Base-by-base conservation (phyloP, 2,329 filamentous ascomycete genomes). In the Exutisphaerella laricina region DNA sequence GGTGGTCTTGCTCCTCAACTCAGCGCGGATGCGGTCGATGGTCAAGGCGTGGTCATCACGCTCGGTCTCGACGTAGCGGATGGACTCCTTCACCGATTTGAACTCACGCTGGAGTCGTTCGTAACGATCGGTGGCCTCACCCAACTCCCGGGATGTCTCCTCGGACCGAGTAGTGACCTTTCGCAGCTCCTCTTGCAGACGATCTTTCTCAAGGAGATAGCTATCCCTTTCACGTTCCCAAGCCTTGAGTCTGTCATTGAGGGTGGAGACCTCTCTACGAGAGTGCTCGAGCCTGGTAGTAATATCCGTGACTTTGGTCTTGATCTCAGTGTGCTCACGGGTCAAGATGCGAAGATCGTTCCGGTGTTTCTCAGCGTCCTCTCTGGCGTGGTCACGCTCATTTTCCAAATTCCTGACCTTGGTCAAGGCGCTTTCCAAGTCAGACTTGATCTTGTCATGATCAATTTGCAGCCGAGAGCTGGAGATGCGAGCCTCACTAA, bases 281-380 rank as follows among this genome's bases (percentile, higher is more conserved):
- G 52, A 45, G 8, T 43, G 29, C 22, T 61, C 58, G 16, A 57
- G 50, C 22, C 45, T 51, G 22, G 49, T 43, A 14, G 44, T 51
- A 18, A 59, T 45, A 10, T 59, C 58, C 18, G 44, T 48, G 25
- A 54, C 46, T 37, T 45, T 58, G 43, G 37, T 51, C 42, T 46
- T 58, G 22, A 58, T 35, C 30, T 62, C 59, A 9, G 50, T 50
- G 18, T 56, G 48, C 36, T 61, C 58, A 23, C 59, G 57, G n/a
- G 45, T 54, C 28, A 59, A 30, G 37, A 42, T 56, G 16, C 58
- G 51, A 13, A 58, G 42, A 8, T 58, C 54, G 30, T 45, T 50
- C 6, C 58, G 56, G 13, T 57, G 45, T 40, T 53, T 58, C 38
- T 61, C 57, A 17, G 48, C 44, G 10, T 58, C 56, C 33, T 57